phyloP scores from a whole-genome alignment of 2,329 filamentous ascomycete genomes.

The Fusarium torreyae region DNA sequence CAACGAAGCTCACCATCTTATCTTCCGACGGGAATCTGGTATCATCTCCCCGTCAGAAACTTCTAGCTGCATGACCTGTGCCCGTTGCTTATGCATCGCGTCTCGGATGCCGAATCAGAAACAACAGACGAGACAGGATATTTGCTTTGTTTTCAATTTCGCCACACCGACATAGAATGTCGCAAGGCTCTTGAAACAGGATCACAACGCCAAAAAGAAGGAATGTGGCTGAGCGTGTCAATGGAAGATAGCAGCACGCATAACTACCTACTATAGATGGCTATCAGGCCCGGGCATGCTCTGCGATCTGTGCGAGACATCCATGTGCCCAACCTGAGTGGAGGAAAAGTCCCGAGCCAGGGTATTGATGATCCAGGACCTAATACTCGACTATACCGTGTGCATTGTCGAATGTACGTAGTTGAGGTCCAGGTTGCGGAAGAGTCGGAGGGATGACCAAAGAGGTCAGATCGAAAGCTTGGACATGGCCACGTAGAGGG shows the following conservation, averaged over 20 bases:
- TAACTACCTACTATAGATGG: background rate
- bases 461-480: slow-evolving; percentile 16
- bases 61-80: slow-evolving; percentile 27
- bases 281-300: background rate
- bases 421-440: background rate
- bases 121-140: slow-evolving; percentile 2
- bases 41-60: slow-evolving; percentile 14
- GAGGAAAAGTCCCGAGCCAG: slow-evolving; percentile 5
- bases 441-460: background rate
- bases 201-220: slow-evolving; percentile 2
- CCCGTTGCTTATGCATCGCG: slow-evolving; percentile 5
- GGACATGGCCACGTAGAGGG: background rate
- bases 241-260: background rate
- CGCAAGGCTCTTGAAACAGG: slow-evolving; percentile 30
- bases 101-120: slow-evolving; percentile 20
- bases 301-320: slow-evolving; percentile 12
- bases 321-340: background rate
- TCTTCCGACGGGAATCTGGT: background rate
- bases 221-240: slow-evolving; percentile 20
- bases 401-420: background rate
- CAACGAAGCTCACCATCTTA: background rate
- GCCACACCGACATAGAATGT: slow-evolving; percentile 48
- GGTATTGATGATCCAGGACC: background rate
- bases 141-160: slow-evolving; percentile 43
- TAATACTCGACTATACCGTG: background rate